phyloP scores from a whole-genome alignment of 2,329 filamentous ascomycete genomes.

The Fusarium coffeatum region DNA sequence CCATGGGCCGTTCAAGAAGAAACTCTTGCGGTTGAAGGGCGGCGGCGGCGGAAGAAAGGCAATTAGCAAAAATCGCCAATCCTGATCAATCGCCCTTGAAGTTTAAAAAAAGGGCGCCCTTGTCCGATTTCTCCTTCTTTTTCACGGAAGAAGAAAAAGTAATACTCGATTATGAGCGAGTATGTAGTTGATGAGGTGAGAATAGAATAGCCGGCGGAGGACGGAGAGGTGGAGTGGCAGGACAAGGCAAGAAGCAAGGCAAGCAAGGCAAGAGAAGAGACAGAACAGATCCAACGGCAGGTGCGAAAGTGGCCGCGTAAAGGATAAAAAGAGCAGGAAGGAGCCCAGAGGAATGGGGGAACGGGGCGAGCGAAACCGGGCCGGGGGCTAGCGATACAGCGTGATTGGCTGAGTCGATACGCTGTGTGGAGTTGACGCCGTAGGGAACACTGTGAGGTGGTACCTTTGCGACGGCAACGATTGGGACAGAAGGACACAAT shows the following conservation, averaged over 20 bases:
- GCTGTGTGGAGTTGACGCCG: constrained; percentile 27
- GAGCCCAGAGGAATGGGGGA: constrained; percentile 37
- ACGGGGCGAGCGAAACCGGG: constrained; percentile 32
- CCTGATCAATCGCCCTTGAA: constrained; percentile 23
- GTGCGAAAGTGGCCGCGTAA: constrained; percentile 38
- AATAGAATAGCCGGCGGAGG: constrained; percentile 40
- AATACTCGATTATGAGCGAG: constrained; percentile 28
- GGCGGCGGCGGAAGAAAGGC: constrained; percentile 36
- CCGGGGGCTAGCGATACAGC: constrained; percentile 13
- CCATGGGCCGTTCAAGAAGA: constrained; percentile 42
- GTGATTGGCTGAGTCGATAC: constrained; percentile 19
- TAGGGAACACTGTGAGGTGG: constrained; percentile 43
- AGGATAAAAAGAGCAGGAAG: constrained; percentile 38
- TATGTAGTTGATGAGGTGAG: constrained; percentile 35
- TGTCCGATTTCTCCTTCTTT: constrained; percentile 5
- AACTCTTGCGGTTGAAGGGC: constrained; percentile 33
- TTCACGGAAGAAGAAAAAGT: constrained; percentile 24
- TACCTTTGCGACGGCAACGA: constrained; percentile 31
- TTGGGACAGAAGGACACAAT: constrained; percentile 8
- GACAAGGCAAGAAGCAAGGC: constrained; percentile 26
- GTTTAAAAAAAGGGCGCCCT: not conserved
- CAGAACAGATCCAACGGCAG: constrained; percentile 28
- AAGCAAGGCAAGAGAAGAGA: constrained; percentile 32
- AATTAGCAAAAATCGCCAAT: constrained; percentile 29
- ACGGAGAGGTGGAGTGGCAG: constrained; percentile 39